Evolutionary conservation across 768 basidiomycete genomes (phyloP), one percentile per base, ranked within the genome.

Genomic region (Hypholoma fasciculare): DNA sequence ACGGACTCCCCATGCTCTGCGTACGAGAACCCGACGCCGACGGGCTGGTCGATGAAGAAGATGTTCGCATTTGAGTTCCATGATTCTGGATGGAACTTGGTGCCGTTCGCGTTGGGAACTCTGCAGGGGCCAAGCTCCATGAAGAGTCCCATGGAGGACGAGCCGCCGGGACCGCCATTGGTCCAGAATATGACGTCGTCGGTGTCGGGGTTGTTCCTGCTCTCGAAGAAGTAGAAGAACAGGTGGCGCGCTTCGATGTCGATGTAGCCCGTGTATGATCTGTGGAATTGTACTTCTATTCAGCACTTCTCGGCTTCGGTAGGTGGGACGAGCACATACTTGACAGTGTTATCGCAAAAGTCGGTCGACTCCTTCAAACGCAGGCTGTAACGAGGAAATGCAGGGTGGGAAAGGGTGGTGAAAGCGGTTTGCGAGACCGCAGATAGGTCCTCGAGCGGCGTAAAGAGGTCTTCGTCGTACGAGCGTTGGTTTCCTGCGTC

Each of bases 221-320:
- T 86, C 67, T 91, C 87, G 66, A 90, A 91, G 68, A 90, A 90
- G 72, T 88, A 88, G 76, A 90, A 90, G 67, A 87, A 87, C 12
- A 88, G 61, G 64, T 87, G 86, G 4, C 83, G 76, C 4, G 84
- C 76, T 61, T 83, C 75, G 46, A 86, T 76, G 58, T 88, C 87
- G 49, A 88, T 85, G 64, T 88, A 88, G 8, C 87, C 87, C 0
- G 85, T 86, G 65, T 84, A 88, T 1, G 78, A 70, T 20, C 82
- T 86, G 30, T 37, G 36, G n/a, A 9, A 7, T 34, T 34, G 30
- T 2, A 6, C 7, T 9, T 34, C 30, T 34, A 9, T 34, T 34
- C 30, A 34, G 30, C 30, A 49, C 40, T 47, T 1, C 61, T 11
- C 9, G 27, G 14, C 14, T 19, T 7, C 12, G 6, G 12, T 14